Evolutionary conservation across 1,284 basidiomycete species (phyloP).

Genomic region (Chiua sp.): DNA sequence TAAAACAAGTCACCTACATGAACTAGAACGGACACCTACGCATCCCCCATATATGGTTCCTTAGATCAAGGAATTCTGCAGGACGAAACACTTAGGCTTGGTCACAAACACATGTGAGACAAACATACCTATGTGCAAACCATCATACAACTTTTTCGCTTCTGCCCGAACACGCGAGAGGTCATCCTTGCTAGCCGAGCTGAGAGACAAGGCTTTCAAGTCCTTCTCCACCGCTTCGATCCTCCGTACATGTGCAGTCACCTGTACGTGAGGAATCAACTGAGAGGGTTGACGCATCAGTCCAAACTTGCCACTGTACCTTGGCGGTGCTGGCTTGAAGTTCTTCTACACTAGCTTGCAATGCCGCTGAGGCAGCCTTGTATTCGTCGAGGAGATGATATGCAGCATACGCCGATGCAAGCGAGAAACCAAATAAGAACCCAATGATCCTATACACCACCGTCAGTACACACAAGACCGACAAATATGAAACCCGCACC

Average conservation of each 20-base stretch:
- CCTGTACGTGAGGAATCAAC: conserved; percentile 51
- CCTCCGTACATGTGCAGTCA: conserved; percentile 82
- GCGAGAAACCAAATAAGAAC: conserved; percentile 88
- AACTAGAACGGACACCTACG: conserved; percentile 56
- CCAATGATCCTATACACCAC: conserved; percentile 73
- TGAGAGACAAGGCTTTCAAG: conserved; percentile 73
- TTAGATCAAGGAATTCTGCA: conserved; percentile 73
- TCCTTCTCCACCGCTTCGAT: conserved; percentile 92
- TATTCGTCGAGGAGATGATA: conserved; percentile 92
- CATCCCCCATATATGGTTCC: conserved; percentile 83
- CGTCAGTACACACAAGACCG: conserved; percentile 11
- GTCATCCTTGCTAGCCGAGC: conserved; percentile 79
- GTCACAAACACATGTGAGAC: background rate
- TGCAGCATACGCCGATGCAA: conserved; percentile 83
- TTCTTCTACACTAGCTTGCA: conserved; percentile 88
- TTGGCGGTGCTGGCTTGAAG: conserved; percentile 85
- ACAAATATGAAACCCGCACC: conserved; percentile 52
- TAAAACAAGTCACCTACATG: background rate
- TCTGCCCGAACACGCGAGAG: conserved; percentile 75
- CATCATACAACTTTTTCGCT: conserved; percentile 86
- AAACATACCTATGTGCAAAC: conserved; percentile 74
- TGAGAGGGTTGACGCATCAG: background rate
- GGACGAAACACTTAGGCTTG: background rate
- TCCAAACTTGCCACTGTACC: conserved; percentile 44
- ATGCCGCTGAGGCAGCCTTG: conserved; percentile 80